phyloP scores from a whole-genome alignment of 2,329 filamentous ascomycete species.

The Clarireedia monteithiana region DNA sequence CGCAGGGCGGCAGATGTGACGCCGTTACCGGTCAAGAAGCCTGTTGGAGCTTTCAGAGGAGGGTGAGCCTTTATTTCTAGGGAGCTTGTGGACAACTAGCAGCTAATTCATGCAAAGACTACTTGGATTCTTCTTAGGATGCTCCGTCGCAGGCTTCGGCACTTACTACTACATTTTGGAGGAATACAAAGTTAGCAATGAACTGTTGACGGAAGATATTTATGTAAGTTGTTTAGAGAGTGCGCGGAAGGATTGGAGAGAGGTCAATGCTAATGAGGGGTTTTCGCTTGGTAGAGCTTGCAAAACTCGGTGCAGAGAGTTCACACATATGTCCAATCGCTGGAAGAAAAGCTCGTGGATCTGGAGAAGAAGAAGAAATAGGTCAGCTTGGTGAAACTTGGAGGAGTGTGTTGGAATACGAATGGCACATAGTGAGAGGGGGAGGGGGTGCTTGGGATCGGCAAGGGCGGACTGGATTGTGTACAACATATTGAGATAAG shows the following conservation, averaged over 20 bases:
- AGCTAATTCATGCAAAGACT: constrained; percentile 45
- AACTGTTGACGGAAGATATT: constrained; percentile 90
- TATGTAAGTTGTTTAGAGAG: constrained; percentile 56
- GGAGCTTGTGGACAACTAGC: too few species aligned
- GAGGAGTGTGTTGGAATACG: background rate
- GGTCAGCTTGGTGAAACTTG: background rate
- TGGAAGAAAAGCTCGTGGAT: constrained; percentile 73
- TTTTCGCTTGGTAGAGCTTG: constrained; percentile 54
- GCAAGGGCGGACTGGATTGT: background rate
- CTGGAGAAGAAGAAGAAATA: constrained; percentile 59
- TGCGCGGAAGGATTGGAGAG: background rate
- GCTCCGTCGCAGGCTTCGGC: constrained; percentile 66
- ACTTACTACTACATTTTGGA: constrained; percentile 91
- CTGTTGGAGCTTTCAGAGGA: constrained; percentile 63
- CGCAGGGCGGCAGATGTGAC: constrained; percentile 18
- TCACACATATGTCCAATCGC: constrained; percentile 70
- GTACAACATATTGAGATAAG: constrained; percentile 5
- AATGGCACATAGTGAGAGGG: background rate
- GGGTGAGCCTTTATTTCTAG: constrained; percentile 44
- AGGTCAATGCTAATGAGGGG: background rate
- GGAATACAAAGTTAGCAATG: constrained; percentile 90
- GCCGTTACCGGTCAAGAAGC: constrained; percentile 49
- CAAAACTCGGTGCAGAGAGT: constrained; percentile 82
- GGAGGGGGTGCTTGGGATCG: background rate
- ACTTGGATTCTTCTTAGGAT: constrained; percentile 85